A percentile compares a stretch with the other conserved stretches of the same genome.
Conservation (phyloP, 345 rosid genomes). For the Luvunga scandens region DNA sequence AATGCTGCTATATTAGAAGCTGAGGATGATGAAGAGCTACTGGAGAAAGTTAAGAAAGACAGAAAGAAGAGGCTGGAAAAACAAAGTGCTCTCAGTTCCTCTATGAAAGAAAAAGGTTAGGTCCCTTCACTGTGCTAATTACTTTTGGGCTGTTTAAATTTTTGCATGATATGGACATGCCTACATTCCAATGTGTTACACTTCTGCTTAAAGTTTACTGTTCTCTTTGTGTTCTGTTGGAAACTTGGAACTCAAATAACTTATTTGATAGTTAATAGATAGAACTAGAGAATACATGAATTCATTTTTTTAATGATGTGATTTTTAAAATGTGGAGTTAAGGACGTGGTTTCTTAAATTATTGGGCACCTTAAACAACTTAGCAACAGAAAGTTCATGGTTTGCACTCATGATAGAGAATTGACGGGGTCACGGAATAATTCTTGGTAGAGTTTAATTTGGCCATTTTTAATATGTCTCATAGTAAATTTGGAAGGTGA, state of each 20-base stretch:
- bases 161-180: not conserved
- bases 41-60: slow-evolving; percentile 84
- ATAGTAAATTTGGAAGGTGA: not conserved
- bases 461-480: not conserved
- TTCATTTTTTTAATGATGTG: not conserved
- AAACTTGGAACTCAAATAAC: not conserved
- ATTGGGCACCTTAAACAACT: not conserved
- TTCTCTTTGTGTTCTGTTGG: not conserved
- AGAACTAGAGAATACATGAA: not conserved
- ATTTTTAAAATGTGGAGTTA: not conserved
- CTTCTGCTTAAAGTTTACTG: not conserved
- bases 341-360: not conserved
- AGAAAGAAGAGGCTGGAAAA: slow-evolving; percentile 85
- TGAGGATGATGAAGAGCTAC: slow-evolving; percentile 82
- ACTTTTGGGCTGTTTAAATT: not conserved
- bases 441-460: not conserved
- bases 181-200: not conserved
- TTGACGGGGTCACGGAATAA: not conserved
- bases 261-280: not conserved
- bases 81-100: slow-evolving; percentile 70
- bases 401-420: not conserved
- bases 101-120: slow-evolving; percentile 71
- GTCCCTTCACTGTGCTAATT: not conserved
- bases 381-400: not conserved
- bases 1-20: slow-evolving; percentile 89